phyloP scores from a whole-genome alignment of 1,284 basidiomycete genomes.

The Leccinum pachyderme region DNA sequence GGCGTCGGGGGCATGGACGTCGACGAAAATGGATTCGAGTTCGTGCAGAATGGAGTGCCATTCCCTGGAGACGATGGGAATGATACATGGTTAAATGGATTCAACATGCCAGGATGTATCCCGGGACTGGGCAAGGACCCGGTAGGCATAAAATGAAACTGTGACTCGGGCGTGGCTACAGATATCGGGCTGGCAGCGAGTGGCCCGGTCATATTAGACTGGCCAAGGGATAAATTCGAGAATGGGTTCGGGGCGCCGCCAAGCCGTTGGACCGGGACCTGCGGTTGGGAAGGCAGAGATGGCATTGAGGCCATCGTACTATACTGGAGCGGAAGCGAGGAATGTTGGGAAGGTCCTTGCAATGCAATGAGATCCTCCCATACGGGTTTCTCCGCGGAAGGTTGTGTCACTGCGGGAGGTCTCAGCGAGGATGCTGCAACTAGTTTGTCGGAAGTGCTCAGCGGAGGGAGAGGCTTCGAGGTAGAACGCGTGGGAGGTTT shows the following conservation, averaged over 20 bases:
- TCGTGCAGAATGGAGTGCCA: conserved; percentile 1
- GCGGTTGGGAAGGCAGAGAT: conserved; percentile 12
- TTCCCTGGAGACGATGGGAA: conserved; percentile 3
- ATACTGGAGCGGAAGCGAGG: conserved; percentile 58
- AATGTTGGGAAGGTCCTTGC: conserved; percentile 42
- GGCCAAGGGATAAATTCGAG: conserved; percentile 12
- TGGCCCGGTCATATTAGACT: not conserved
- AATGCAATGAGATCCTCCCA: conserved; percentile 57
- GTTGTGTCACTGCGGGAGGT: conserved; percentile 11
- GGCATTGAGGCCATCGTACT: conserved; percentile 3
- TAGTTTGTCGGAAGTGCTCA: conserved; percentile 18
- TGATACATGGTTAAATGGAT: conserved; percentile 22
- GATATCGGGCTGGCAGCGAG: conserved; percentile 9
- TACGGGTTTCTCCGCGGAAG: conserved; percentile 28
- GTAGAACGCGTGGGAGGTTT: conserved; percentile 25
- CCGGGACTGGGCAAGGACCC: conserved; percentile 16
- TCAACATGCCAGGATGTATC: conserved; percentile 10
- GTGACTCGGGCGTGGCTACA: not conserved
- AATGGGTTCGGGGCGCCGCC: conserved; percentile 22
- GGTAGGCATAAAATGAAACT: conserved; percentile 9
- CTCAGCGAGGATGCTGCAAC: conserved; percentile 3
- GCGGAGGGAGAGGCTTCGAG: conserved; percentile 32
- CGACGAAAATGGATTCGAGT: conserved; percentile 19
- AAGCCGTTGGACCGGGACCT: conserved; percentile 12
- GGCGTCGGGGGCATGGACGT: conserved; percentile 13